phyloP scores from a whole-genome alignment of 2,329 filamentous ascomycete species.

The Elsinoe perseae region DNA sequence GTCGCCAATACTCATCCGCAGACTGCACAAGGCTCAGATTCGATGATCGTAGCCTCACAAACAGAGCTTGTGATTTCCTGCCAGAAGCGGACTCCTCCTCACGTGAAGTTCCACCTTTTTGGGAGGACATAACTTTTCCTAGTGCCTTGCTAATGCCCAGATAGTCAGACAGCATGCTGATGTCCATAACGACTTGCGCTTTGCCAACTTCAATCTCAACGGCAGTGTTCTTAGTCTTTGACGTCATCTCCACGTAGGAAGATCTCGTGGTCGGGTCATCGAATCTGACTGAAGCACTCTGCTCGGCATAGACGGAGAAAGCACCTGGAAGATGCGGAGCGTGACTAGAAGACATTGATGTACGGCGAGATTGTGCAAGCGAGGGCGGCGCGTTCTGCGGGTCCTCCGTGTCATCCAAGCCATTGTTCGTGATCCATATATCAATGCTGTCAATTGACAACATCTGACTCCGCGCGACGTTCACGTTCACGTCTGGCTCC shows the following conservation, averaged over 20 bases:
- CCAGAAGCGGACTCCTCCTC: background rate
- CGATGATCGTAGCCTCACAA: background rate
- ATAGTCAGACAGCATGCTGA: conserved; percentile 11
- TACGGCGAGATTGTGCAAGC: background rate
- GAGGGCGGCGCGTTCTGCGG: background rate
- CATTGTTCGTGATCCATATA: conserved; percentile 4
- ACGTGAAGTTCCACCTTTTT: background rate
- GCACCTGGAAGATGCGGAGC: conserved; percentile 39
- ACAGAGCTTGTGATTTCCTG: background rate
- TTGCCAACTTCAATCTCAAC: background rate
- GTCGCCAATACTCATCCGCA: background rate
- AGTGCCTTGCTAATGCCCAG: conserved; percentile 1
- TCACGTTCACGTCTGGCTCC: background rate
- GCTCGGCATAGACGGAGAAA: conserved; percentile 42
- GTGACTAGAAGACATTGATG: conserved; percentile 4
- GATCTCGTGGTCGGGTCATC: conserved; percentile 1
- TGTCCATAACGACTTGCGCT: background rate
- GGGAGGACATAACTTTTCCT: background rate
- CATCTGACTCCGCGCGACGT: background rate
- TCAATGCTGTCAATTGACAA: conserved; percentile 3
- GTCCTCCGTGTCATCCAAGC: background rate
- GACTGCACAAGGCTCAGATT: background rate
- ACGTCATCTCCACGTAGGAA: background rate
- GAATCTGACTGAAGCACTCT: conserved; percentile 27
- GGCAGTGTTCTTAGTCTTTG: background rate